Conservation (phyloP, 768 basidiomycete species). For the Cubamyces sp. region DNA sequence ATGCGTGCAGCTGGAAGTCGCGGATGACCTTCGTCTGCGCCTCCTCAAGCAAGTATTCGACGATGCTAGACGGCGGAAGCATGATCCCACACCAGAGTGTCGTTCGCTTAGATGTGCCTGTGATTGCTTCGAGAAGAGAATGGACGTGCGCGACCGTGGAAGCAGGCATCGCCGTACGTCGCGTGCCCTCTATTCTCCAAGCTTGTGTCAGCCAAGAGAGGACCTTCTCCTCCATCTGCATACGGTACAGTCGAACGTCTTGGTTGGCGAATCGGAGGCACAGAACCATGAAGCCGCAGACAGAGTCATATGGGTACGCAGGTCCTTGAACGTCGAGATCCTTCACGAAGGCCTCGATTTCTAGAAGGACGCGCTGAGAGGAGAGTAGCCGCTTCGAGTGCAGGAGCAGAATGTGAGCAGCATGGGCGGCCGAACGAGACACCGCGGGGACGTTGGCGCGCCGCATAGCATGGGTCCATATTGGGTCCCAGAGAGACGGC, state of each 20-base stretch:
- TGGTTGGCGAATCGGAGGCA: slow-evolving; percentile 74
- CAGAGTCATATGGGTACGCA: slow-evolving; percentile 83
- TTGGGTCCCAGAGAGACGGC: slow-evolving; percentile 66
- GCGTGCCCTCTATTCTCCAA: slow-evolving; percentile 54
- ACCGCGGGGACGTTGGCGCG: slow-evolving; percentile 67
- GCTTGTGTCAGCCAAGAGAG: slow-evolving; percentile 78
- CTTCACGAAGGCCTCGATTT: slow-evolving; percentile 79
- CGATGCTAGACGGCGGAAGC: slow-evolving; percentile 73
- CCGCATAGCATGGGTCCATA: slow-evolving; percentile 85
- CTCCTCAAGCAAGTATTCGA: slow-evolving; percentile 63
- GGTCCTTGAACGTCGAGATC: slow-evolving; percentile 94
- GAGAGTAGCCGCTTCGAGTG: slow-evolving; percentile 50
- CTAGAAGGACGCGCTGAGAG: slow-evolving; percentile 60
- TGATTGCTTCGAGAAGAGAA: slow-evolving; percentile 64
- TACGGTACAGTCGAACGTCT: slow-evolving; percentile 81
- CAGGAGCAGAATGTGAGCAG: slow-evolving; percentile 58
- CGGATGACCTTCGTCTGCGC: slow-evolving; percentile 60
- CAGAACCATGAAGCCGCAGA: slow-evolving; percentile 78
- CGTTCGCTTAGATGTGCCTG: slow-evolving; percentile 53
- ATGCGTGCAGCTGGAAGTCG: slow-evolving; percentile 71
- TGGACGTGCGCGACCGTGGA: slow-evolving; percentile 66
- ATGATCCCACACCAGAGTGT: slow-evolving; percentile 51
- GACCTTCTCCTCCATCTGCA: slow-evolving; percentile 88
- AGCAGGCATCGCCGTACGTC: slow-evolving; percentile 49
- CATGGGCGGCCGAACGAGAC: slow-evolving; percentile 81